Base-by-base conservation (phyloP, 768 basidiomycete species). In the Lepiota venenata region DNA sequence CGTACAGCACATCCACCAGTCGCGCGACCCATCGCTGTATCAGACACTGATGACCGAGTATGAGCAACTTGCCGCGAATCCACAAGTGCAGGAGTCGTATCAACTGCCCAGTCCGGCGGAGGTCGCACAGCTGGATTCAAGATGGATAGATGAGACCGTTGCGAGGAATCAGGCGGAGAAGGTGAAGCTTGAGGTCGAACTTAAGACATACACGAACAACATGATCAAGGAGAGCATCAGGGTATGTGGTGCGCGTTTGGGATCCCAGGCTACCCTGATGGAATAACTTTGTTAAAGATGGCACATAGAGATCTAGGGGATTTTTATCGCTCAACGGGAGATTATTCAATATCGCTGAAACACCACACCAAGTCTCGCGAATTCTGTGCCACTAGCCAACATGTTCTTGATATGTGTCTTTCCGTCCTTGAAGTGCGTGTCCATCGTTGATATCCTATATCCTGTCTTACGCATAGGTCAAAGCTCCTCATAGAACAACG, bases 221-320 rank as follows among this genome's bases (percentile, higher is more conserved):
- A 88, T 98, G 86, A 97, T 98, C 77, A 98, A 97, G 71, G 96
- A 98, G 79, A 94, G 91, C 77, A 95, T 97, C 61, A 77, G 96
- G 63, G 93, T 96, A 66, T 65, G 79, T 74, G 18, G 41, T 44
- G 50, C 10, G 29, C 44, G 39, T 44, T 22, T 29, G 37, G 37
- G 0, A 43, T 20, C 27, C 56, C 36, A 55, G n/a, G 15, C 32
- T 41, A 27, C 40, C 35, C 27, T 45, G 46, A 32, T 20, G 16
- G n/a, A 37, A 35, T 25, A 14, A 12, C 22, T 37, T 29, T n/a
- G 32, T 44, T 42, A 44, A 66, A 94, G 92, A 92, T 96, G 91
- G 90, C 83, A 0, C 85, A 95, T 69, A 80, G 94, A 52, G 95
- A 98, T 62, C 76, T 97, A 36, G 94, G 88, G 8, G 80, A 88